A percentile compares a stretch with the other conserved stretches of the same genome.
Evolutionary conservation across 2,329 filamentous ascomycete species (phyloP).

Genomic region (Ascochyta clinopodiicola): DNA sequence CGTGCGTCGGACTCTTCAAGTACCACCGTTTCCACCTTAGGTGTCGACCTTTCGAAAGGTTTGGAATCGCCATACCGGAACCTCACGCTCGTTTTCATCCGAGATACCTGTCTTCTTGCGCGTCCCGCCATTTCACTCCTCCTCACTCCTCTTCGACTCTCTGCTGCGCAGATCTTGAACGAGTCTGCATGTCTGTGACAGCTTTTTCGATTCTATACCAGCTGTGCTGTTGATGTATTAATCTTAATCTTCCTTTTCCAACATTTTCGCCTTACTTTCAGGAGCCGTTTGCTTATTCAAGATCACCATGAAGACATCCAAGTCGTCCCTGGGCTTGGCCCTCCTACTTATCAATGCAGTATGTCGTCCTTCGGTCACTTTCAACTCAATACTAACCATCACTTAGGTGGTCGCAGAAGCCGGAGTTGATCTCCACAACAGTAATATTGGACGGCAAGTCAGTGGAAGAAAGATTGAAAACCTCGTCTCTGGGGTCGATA

Average conservation of each 20-base stretch:
- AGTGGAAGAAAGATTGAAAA: slow-evolving; percentile 35
- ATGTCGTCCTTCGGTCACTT: slow-evolving; percentile 15
- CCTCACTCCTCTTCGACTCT: slow-evolving; percentile 33
- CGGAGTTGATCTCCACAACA: slow-evolving; percentile 33
- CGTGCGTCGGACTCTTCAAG: slow-evolving; percentile 32
- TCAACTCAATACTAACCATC: not conserved
- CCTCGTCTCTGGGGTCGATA: slow-evolving; percentile 32
- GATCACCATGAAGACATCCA: slow-evolving; percentile 40
- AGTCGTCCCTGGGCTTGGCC: slow-evolving; percentile 30
- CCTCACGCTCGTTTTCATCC: slow-evolving; percentile 37
- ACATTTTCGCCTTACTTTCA: not conserved
- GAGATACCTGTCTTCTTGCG: slow-evolving; percentile 25
- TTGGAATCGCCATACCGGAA: slow-evolving; percentile 41
- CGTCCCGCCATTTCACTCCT: slow-evolving; percentile 21
- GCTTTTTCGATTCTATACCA: slow-evolving; percentile 34
- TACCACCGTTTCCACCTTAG: slow-evolving; percentile 37
- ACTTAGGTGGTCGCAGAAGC: slow-evolving; percentile 34
- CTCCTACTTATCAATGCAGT: slow-evolving; percentile 42
- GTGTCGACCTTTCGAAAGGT: slow-evolving; percentile 35
- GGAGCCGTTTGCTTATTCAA: not conserved
- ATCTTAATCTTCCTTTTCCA: slow-evolving; percentile 31
- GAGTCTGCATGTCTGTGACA: slow-evolving; percentile 45
- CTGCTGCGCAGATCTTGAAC: slow-evolving; percentile 48
- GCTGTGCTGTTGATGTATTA: slow-evolving; percentile 47
- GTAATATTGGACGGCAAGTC: slow-evolving; percentile 28